Percentiles rank a stretch among this genome's conserved stretches.
phyloP scores from a whole-genome alignment of 805 yeast species.

The Pichia membranifaciens region DNA sequence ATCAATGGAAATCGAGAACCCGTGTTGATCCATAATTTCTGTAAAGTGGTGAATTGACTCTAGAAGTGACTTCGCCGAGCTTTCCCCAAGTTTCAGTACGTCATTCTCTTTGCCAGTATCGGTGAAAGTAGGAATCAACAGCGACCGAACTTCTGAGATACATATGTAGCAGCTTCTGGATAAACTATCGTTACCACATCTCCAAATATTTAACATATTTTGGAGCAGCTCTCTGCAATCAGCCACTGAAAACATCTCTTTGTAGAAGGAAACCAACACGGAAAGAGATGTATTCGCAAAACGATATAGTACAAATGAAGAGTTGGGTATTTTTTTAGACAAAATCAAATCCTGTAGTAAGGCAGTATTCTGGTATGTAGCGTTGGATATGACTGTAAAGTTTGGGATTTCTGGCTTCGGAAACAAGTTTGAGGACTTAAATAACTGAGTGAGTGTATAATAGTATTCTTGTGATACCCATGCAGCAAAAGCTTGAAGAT shows the following conservation, averaged over 20 bases:
- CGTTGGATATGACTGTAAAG: slow-evolving; percentile 21
- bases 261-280: slow-evolving; percentile 2
- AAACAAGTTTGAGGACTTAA: slow-evolving; percentile 44
- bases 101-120: neutral
- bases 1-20: neutral
- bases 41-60: neutral
- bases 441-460: slow-evolving; percentile 40
- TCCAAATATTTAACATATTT: slow-evolving; percentile 7
- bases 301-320: slow-evolving; percentile 34
- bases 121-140: neutral
- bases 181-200: neutral
- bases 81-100: neutral
- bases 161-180: neutral
- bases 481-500: slow-evolving; percentile 29
- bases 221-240: slow-evolving; percentile 1
- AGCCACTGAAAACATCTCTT: slow-evolving; percentile 5
- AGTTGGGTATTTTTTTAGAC: neutral
- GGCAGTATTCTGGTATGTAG: slow-evolving; percentile 8
- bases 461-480: slow-evolving; percentile 41
- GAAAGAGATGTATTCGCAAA: slow-evolving; percentile 19
- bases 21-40: neutral
- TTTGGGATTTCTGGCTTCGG: slow-evolving; percentile 39
- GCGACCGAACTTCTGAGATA: neutral
- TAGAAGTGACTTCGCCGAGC: neutral
- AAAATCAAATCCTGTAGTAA: slow-evolving; percentile 3